A percentile compares a stretch with the other conserved stretches of the same genome.
These are phyloP conservation scores for Bromus sterilis DNA, from an alignment of 176 grass and related monocot genomes.

Conservation along the genomic window DNA sequence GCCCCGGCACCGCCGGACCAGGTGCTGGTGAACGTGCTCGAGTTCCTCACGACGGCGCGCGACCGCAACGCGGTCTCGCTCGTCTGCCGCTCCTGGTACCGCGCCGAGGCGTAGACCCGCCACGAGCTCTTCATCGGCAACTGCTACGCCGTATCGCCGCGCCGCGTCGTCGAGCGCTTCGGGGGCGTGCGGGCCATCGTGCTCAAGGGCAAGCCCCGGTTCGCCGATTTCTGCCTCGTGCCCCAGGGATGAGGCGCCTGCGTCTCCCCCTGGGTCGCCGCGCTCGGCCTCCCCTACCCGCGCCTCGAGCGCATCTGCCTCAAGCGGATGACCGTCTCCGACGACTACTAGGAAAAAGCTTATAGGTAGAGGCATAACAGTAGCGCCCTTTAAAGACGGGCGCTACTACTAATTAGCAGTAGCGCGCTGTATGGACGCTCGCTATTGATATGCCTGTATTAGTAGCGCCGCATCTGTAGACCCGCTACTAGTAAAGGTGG, in stretches of 20 bases:
- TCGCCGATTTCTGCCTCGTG: constrained; percentile 81
- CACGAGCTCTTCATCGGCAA: constrained; percentile 91
- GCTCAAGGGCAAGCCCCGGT: constrained; percentile 93
- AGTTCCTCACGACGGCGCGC: constrained; percentile 56
- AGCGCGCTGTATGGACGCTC: too few species aligned
- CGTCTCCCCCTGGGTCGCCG: constrained; percentile 54
- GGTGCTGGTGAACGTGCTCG: constrained; percentile 85
- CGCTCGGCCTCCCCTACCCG: constrained; percentile 47
- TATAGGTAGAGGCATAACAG: too few species aligned
- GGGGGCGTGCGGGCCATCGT: constrained; percentile 50
- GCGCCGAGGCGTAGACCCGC: constrained; percentile 74
- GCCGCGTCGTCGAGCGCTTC: constrained; percentile 63
- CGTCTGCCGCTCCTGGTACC: constrained; percentile 86
- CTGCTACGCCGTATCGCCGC: constrained; percentile 85
- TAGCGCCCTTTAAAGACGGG: too few species aligned
- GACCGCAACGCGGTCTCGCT: constrained; percentile 87
- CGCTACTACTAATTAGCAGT: too few species aligned
- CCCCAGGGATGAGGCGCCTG: constrained; percentile 67
- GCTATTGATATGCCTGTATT: too few species aligned
- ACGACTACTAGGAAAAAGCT: too few species aligned
- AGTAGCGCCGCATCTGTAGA: too few species aligned
- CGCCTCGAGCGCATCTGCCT: constrained; percentile 77
- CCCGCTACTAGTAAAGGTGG: too few species aligned
- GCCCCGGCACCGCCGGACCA: constrained; percentile 84
- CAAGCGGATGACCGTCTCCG: constrained; percentile 84